Evolutionary conservation across 148 eudicot species (phyloP).

Genomic region (Rhododendron ovatum): DNA sequence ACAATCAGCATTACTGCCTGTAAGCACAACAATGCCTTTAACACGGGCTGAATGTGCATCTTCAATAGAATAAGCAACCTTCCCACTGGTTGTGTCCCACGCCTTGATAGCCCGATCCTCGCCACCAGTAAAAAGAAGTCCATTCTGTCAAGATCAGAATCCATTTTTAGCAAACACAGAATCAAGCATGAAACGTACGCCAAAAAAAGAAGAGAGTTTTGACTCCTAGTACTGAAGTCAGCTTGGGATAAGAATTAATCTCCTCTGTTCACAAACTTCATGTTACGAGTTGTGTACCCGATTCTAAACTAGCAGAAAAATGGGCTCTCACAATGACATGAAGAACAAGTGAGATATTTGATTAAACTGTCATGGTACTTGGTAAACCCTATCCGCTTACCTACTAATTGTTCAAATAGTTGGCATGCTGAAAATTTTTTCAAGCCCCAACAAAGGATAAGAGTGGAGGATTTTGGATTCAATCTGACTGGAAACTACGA

Average conservation of each 20-base stretch:
- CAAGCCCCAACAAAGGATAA: background rate
- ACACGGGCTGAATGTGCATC: constrained; percentile 86
- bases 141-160: constrained; percentile 45
- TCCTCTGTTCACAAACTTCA: background rate
- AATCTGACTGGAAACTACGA: background rate
- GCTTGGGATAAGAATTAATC: background rate
- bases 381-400: background rate
- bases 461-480: background rate
- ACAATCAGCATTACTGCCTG: constrained; percentile 30
- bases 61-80: constrained; percentile 67
- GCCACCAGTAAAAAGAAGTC: constrained; percentile 75
- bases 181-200: background rate
- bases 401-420: background rate
- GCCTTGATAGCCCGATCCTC: constrained; percentile 79
- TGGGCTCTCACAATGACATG: background rate
- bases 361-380: background rate
- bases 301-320: background rate
- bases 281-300: background rate
- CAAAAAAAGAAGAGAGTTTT: background rate
- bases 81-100: constrained; percentile 78
- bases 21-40: constrained; percentile 83
- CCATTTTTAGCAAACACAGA: background rate
- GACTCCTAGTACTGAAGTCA: background rate
- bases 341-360: background rate
- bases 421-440: background rate